Conservation (phyloP, 176 grass and related monocot genomes). For the Ensete glaucum region DNA sequence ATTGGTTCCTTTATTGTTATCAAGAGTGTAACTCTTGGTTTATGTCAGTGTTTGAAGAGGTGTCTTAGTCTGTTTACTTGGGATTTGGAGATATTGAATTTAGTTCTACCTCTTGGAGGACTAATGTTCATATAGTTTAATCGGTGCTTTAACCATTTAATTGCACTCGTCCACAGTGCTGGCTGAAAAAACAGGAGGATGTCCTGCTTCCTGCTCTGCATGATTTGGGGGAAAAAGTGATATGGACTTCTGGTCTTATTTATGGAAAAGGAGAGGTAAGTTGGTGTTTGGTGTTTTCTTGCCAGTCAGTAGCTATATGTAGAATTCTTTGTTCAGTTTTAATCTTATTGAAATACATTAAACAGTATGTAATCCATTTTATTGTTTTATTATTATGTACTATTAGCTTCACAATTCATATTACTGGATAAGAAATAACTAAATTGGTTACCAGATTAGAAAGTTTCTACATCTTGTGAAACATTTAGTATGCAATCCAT, state of each 20-base stretch:
- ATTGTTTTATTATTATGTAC: neutral
- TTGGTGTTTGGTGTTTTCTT: neutral
- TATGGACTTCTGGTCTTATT: constrained; percentile 83
- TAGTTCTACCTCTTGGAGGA: neutral
- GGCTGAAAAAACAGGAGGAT: constrained; percentile 86
- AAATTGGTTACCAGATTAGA: too few relatives aligned
- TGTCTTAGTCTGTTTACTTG: too few relatives aligned
- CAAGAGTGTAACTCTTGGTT: too few relatives aligned
- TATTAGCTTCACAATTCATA: neutral
- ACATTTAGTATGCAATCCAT: too few relatives aligned
- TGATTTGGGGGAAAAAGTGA: constrained; percentile 42
- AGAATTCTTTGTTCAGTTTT: neutral
- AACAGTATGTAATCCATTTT: neutral
- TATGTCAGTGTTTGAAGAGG: too few relatives aligned
- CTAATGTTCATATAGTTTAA: neutral
- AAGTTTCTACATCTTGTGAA: neutral
- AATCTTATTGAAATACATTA: neutral
- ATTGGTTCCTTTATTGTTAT: neutral
- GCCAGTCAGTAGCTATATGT: neutral
- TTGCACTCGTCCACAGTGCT: constrained; percentile 37
- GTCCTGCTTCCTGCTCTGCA: constrained; percentile 43
- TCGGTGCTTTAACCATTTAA: neutral
- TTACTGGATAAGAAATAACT: too few relatives aligned
- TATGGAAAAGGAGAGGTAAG: constrained; percentile 57
- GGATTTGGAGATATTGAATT: neutral